Evolutionary conservation across 192 early-diverging fungal genomes (phyloP), one percentile per base, ranked within the genome.

Genomic region (Allomyces javanicus): DNA sequence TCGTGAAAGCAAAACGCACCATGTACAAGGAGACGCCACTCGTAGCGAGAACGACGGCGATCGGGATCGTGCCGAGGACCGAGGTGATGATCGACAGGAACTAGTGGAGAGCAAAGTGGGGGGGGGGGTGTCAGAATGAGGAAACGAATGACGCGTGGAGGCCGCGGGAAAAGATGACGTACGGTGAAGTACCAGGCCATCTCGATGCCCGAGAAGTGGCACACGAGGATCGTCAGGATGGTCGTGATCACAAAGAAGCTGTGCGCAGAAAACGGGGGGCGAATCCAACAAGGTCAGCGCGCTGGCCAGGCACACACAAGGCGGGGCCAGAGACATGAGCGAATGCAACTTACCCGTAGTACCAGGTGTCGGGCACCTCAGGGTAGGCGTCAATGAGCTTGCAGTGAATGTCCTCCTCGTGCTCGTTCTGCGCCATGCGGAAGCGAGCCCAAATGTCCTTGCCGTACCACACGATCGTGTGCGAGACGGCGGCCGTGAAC

Each of bases 341-440:
- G 4, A 27, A 27, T 27, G 26, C 1, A 27, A 40, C 33, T 3
- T 9, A 40, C 33, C 14, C 24, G 23, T 17, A 72, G 68, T 91
- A 93, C 89, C 87, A 89, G 82, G 84, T 89, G 40, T 77, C 74
- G 61, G 91, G 91, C 22, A 88, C 85, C 66, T 87, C 85, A 25
- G 78, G 76, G 70, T 93, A 91, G 40, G 81, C 76, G 50, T 58
- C 50, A 88, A 91, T 91, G 44, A 89, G 70, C 69, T 79, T 80
- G 55, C 81, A 80, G 65, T 89, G 89, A 63, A 90, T 83, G 72
- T 91, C 88, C 25, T 85, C 81, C 22, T 79, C 74, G 50, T 58
- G 17, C 62, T 77, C 76, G 11, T 76, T 69, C 66, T 79, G 82
- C 22, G 81, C 74, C 63, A 76, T 77, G 61, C 81, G 82, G 33